Evolutionary conservation across 257 asterid species (phyloP).

Genomic region (Avicennia marina): DNA sequence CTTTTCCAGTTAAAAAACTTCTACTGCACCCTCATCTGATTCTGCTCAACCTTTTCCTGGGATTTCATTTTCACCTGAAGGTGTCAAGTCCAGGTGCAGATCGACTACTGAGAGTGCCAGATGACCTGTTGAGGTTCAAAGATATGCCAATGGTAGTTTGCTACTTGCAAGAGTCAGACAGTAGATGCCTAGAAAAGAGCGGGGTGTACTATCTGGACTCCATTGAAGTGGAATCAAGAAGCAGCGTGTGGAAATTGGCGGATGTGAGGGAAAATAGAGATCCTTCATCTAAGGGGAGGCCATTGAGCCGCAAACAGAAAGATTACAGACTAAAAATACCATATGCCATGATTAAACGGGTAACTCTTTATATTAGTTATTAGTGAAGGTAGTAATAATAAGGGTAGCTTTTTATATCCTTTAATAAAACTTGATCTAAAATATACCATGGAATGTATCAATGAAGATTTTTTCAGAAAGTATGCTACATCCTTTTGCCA

Average conservation of each 20-base stretch:
- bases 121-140: constrained; percentile 69
- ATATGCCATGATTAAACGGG: constrained; percentile 39
- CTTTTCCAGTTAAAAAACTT: neutral
- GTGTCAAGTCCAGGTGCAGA: constrained; percentile 93
- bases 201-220: constrained; percentile 62
- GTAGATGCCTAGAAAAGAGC: constrained; percentile 33
- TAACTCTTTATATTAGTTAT: constrained; percentile 41
- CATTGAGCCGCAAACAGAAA: constrained; percentile 72
- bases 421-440: neutral
- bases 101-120: constrained; percentile 77
- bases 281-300: constrained; percentile 78
- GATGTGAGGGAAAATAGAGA: constrained; percentile 89
- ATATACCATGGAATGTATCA: too few relatives aligned
- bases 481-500: too few relatives aligned
- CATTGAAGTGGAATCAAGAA: constrained; percentile 49
- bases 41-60: neutral
- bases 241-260: constrained; percentile 81
- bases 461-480: too few relatives aligned
- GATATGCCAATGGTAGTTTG: constrained; percentile 73
- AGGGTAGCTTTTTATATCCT: neutral
- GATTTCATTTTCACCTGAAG: constrained; percentile 30
- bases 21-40: neutral
- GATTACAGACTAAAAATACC: constrained; percentile 61
- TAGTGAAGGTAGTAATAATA: constrained; percentile 12
- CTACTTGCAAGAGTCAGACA: constrained; percentile 39